Base-by-base conservation (phyloP, 331 rosid species). In the Malus hybrid region DNA sequence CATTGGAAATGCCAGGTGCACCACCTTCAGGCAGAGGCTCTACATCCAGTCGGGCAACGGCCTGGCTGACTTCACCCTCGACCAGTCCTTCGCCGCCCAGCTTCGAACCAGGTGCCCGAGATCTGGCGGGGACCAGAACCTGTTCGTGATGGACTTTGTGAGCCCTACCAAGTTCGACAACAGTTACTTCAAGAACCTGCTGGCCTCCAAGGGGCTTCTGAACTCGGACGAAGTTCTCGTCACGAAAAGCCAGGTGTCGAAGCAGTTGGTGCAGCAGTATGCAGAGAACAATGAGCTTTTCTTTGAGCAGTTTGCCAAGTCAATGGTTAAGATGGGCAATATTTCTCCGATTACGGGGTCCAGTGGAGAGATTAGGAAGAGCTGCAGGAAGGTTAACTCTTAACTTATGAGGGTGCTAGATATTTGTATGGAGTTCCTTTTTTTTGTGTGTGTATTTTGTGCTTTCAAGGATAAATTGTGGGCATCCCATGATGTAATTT, bases 281-380 rank as follows among this genome's bases (percentile, higher is more conserved):
- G 97, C 97, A 0, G 87, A 84, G 78, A 83, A 80, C 48, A 76
- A 44, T 1, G 58, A 86, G 70, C 61, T 85, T 52, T 92, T 94
- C 96, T 86, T 92, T 34, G 78, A 86, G 44, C 99, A 94, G 53
- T 92, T 92, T 64, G 80, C 93, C 16, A 82, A 79, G 85, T 94
- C 99, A 56, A 92, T 94, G 93, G 56, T 92, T 48, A 94, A 92
- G 91, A 90, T 94, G 99, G 93, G 99, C 7, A 92, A 86, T 50
- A 87, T 94, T 44, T 86, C 96, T 71, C 97, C 99, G 19, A 66
- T 87, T 60, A 94, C 93, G 6, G 89, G 93, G 15, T 87, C 86
- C 22, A 88, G 78, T 79, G 99, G 99, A 68, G 90, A 94, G 80
- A 89, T 94, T 78, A 90, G 99, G 48, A 80, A 79, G 68, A 63